Base-by-base conservation (phyloP, 202 grass and related monocot species). In the Thinopyrum obtusiflorum region DNA sequence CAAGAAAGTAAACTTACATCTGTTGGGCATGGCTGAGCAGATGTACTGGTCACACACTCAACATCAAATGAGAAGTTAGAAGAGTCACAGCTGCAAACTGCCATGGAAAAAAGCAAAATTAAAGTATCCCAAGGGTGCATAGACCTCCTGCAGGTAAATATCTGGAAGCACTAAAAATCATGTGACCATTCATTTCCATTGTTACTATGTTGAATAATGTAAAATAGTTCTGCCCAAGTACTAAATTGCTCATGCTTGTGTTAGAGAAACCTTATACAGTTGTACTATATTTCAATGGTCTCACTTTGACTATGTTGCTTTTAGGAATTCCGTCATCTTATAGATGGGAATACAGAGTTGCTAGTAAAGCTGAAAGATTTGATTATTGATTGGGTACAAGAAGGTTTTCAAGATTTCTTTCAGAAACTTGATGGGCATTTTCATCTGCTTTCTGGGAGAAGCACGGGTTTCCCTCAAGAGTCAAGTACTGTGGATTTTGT, bases 391-490 rank as follows among this genome's bases (percentile, higher is more conserved):
- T 99, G 97, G 97, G 90, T 97, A 74, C 97, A 99, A 99, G 97
- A 99, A 92, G 97, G 97, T 87, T 99, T 93, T 81, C 97, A 97
- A 91, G 90, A 92, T n/a, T 99, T 99, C 76, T 99, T 99, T 89
- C 83, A 94, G 82, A 92, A 97, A 84, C 92, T 99, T 17, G 86
- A 99, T 81, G 78, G 47, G 7, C 90, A 94, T 91, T 99, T 97
- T 91, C 85, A 94, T 87, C 29, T 87, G 69, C 93, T 99, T 76
- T 99, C 90, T 97, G 92, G 97, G 64, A 94, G 85, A 90, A 89
- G 83, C 68, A 92, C 88, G 70, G 85, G 47, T 78, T 61, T 71
- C 36, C 77, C 85, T 83, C 89, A 88, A 47, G 85, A 91, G 76
- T 89, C 79, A 49, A 78, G 76, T 84, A 26, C 33, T 86, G 37